Evolutionary conservation across 179 eudicot genomes (phyloP).

Genomic region (Gypsophila paniculata): DNA sequence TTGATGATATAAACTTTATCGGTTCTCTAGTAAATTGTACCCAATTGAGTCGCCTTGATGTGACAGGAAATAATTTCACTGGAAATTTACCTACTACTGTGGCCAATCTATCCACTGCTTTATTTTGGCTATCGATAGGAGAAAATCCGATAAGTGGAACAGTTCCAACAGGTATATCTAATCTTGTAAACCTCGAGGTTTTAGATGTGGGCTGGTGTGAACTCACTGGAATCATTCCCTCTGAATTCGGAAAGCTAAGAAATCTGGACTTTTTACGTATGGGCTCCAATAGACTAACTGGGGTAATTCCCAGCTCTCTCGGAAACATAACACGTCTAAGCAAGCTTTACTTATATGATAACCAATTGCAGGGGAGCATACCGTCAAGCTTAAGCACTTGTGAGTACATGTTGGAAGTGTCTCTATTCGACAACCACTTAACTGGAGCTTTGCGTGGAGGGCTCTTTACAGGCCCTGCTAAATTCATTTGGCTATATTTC

Average conservation of each 20-base stretch:
- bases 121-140: background rate
- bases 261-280: background rate
- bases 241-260: conserved; percentile 17
- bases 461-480: conserved; percentile 10
- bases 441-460: conserved; percentile 12
- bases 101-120: conserved; percentile 24
- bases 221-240: conserved; percentile 23
- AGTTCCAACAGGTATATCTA: conserved; percentile 20
- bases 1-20: conserved; percentile 30
- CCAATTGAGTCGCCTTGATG: background rate
- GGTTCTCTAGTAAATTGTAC: conserved; percentile 26
- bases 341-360: background rate
- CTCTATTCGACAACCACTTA: conserved; percentile 9
- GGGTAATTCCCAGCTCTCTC: conserved; percentile 19
- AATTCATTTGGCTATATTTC: background rate
- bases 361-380: conserved; percentile 23
- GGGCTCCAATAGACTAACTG: conserved; percentile 12
- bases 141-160: conserved; percentile 13
- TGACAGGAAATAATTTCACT: conserved; percentile 2
- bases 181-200: background rate
- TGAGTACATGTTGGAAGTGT: conserved; percentile 14
- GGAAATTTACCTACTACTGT: no score
- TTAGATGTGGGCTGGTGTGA: background rate
- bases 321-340: conserved; percentile 20
- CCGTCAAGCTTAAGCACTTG: conserved; percentile 25